Percentiles rank a stretch among this genome's conserved stretches.
Conservation (phyloP, 257 asterid genomes). For the Przewalskia tangutica region DNA sequence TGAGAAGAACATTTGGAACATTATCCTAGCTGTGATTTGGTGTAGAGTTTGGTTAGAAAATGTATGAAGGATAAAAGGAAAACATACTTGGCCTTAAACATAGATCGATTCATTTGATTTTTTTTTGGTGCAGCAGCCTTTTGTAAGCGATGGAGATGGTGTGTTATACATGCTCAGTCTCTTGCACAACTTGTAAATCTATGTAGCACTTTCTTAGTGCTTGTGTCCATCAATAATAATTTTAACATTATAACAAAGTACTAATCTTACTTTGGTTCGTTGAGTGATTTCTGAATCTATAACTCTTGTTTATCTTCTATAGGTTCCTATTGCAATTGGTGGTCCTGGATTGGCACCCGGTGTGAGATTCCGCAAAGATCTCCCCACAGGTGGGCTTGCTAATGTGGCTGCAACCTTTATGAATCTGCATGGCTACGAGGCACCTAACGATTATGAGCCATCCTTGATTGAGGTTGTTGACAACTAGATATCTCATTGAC, state of each 20-base stretch:
- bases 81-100: too few species aligned
- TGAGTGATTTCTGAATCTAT: background rate
- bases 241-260: background rate
- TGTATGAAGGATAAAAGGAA: background rate
- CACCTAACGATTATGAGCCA: conserved; percentile 82
- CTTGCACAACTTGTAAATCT: background rate
- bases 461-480: conserved; percentile 79
- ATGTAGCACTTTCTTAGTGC: background rate
- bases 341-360: conserved; percentile 83
- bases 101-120: background rate
- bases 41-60: background rate
- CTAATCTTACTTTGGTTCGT: background rate
- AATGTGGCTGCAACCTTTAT: conserved; percentile 93
- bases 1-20: background rate
- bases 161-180: background rate
- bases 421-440: conserved; percentile 79
- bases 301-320: background rate
- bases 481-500: conserved; percentile 22
- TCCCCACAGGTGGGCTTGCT: conserved; percentile 79
- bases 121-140: background rate
- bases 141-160: background rate
- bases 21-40: background rate
- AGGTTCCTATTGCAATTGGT: conserved; percentile 95
- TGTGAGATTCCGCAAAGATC: conserved; percentile 68
- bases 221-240: background rate